Base-by-base conservation (phyloP, 805 yeast species). In the Teunomyces stri region DNA sequence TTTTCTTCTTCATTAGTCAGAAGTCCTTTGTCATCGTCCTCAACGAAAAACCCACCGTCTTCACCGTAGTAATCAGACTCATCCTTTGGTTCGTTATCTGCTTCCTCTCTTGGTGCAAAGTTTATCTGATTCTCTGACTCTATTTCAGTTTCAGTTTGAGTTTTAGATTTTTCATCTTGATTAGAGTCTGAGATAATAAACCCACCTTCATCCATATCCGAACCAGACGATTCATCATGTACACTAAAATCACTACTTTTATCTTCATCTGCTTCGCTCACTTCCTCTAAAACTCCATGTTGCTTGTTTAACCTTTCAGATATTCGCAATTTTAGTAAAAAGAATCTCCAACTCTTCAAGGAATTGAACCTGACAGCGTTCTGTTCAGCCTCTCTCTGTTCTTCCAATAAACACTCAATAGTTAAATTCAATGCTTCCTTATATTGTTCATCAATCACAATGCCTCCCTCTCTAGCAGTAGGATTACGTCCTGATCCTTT, bases 401-500 rank as follows among this genome's bases (percentile, higher is more conserved):
- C 81, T 16, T 75, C 78, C 44, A 69, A 57, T 18, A 85, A 58
- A 18, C 74, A 70, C 7, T 78, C 75, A 38, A 78, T 66, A 0
- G 82, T 83, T 0, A 72, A 66, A 21, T 65, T 56, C 33, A 88
- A 72, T 0, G 90, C 91, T 33, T 83, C 89, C 48, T 70, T 68
- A 50, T 67, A 81, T 56, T 83, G 84, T 20, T 59, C 58, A 4
- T 87, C 84, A 5, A 90, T 84, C 1, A 94, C 85, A 21, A 89
- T 78, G 2, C 98, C 98, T 4, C 83, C 81, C 36, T 82, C 76
- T 45, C 73, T 70, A 0, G 95, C 92, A 9, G 81, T 82, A 0
- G 86, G 82, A 1, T 60, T 54, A n/a, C 69, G 57, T 29, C 59
- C 59, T 6, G 51, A 35, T 3, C 25, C 21, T 12, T 30, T 29